Percentiles rank a stretch among this genome's conserved stretches.
These are phyloP conservation scores for Suhomyces choctaworum DNA, from an alignment of 1,139 yeast species.

Conservation along the genomic window DNA sequence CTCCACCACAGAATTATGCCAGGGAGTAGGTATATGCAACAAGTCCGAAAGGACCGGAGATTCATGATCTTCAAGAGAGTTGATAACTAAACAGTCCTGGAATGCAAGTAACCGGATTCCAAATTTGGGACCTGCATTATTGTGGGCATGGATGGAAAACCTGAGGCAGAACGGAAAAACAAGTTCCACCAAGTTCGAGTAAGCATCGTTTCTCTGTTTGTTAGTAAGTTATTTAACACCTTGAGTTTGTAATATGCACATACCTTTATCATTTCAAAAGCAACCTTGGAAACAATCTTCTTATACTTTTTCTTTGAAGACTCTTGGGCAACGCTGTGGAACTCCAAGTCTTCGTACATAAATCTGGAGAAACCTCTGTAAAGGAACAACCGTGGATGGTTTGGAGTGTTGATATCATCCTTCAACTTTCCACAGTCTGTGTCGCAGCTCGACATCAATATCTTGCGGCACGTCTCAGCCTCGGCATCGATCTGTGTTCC, in stretches of 20 bases:
- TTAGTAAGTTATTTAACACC: slow-evolving; percentile 13
- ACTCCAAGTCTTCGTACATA: slow-evolving; percentile 57
- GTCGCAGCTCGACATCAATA: slow-evolving; percentile 41
- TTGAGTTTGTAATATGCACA: slow-evolving; percentile 5
- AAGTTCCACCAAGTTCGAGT: slow-evolving; percentile 60
- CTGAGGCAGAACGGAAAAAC: slow-evolving; percentile 60
- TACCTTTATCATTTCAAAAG: slow-evolving; percentile 60
- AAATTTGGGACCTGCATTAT: slow-evolving; percentile 57
- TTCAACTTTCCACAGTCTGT: slow-evolving; percentile 40
- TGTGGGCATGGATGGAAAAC: slow-evolving; percentile 62
- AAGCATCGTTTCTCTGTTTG: slow-evolving; percentile 55
- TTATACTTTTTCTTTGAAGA: slow-evolving; percentile 51
- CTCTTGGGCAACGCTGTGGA: slow-evolving; percentile 37
- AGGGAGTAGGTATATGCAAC: slow-evolving; percentile 65
- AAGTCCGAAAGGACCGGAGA: slow-evolving; percentile 40
- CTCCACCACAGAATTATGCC: slow-evolving; percentile 60
- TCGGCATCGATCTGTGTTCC: slow-evolving; percentile 35
- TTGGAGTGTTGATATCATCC: slow-evolving; percentile 36
- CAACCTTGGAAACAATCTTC: slow-evolving; percentile 52
- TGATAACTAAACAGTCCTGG: slow-evolving; percentile 42
- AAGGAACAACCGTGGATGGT: slow-evolving; percentile 53
- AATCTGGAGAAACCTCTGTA: slow-evolving; percentile 60
- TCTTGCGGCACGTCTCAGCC: slow-evolving; percentile 41
- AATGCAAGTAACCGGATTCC: slow-evolving; percentile 52
- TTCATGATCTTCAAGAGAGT: slow-evolving; percentile 30